Conservation (phyloP, 1,139 yeast genomes). For the Scheffersomyces cryptocercus region DNA sequence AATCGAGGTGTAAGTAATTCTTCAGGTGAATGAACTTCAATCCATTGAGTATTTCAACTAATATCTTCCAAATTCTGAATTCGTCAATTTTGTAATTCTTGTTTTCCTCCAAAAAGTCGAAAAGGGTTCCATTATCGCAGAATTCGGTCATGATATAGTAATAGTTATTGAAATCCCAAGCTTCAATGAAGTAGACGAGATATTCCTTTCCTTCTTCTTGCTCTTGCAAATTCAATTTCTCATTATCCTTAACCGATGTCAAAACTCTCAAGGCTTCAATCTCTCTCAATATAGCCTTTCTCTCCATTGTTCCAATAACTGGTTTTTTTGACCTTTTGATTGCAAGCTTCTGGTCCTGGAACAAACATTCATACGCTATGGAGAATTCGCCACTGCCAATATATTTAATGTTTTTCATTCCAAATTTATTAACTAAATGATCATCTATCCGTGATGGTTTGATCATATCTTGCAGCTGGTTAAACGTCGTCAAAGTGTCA, state of each 20-base stretch:
- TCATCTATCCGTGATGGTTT: conserved; percentile 43
- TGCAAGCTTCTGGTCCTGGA: conserved; percentile 70
- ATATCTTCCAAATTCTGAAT: conserved; percentile 96
- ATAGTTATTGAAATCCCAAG: conserved; percentile 78
- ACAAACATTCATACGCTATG: conserved; percentile 74
- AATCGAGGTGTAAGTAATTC: conserved; percentile 78
- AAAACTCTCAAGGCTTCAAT: conserved; percentile 46
- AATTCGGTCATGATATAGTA: conserved; percentile 92
- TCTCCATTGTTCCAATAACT: conserved; percentile 41
- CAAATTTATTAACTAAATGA: conserved; percentile 68
- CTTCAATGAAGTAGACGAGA: conserved; percentile 75
- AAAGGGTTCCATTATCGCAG: conserved; percentile 93
- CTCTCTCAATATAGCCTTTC: conserved; percentile 39
- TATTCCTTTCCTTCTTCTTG: conserved; percentile 78
- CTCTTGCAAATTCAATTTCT: conserved; percentile 40
- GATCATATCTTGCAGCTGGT: conserved; percentile 1
- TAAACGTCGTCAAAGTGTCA: conserved; percentile 8
- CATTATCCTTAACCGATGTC: conserved; percentile 43
- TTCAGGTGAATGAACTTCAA: conserved; percentile 76
- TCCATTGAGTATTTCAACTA: conserved; percentile 80
- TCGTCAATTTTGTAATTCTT: conserved; percentile 82
- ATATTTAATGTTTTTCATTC: conserved; percentile 58
- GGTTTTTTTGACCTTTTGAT: conserved; percentile 77
- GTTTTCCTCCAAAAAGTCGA: conserved; percentile 74
- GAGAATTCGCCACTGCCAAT: conserved; percentile 91